A percentile compares a stretch with the other conserved stretches of the same genome.
phyloP scores from a whole-genome alignment of 139 green algal genomes.

The Chlorella sp. region DNA sequence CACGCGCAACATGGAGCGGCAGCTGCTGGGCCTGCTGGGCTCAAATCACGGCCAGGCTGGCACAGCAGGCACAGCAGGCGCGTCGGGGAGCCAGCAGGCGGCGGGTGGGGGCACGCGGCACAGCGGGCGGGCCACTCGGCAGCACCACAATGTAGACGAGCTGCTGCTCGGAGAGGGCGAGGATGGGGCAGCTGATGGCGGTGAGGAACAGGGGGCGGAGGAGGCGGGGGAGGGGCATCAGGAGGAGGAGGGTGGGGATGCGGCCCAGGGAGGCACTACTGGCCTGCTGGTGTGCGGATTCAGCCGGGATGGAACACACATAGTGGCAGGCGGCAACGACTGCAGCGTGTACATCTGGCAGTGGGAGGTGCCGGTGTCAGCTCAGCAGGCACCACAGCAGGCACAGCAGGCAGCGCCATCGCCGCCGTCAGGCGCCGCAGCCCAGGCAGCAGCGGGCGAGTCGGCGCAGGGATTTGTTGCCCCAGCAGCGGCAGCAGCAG shows the following conservation, averaged over 20 bases:
- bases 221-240: neutral
- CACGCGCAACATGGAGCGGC: conserved; percentile 29
- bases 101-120: conserved; percentile 2
- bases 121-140: neutral
- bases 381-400: neutral
- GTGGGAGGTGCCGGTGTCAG: conserved; percentile 47
- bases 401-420: neutral
- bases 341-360: conserved; percentile 74
- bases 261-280: neutral
- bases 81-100: neutral
- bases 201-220: neutral
- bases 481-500: neutral
- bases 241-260: neutral
- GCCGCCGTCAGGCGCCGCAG: neutral
- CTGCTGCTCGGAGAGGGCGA: neutral
- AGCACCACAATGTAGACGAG: neutral
- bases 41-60: neutral
- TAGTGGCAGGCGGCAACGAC: conserved; percentile 72
- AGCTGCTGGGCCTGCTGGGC: conserved; percentile 2
- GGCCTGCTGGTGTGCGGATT: conserved; percentile 77
- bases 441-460: neutral
- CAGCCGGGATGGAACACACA: conserved; percentile 64
- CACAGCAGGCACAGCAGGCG: neutral
- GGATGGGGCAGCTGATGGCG: neutral
- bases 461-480: neutral